Evolutionary conservation across 1,284 basidiomycete species (phyloP).

Genomic region (Tylopilus sp.): DNA sequence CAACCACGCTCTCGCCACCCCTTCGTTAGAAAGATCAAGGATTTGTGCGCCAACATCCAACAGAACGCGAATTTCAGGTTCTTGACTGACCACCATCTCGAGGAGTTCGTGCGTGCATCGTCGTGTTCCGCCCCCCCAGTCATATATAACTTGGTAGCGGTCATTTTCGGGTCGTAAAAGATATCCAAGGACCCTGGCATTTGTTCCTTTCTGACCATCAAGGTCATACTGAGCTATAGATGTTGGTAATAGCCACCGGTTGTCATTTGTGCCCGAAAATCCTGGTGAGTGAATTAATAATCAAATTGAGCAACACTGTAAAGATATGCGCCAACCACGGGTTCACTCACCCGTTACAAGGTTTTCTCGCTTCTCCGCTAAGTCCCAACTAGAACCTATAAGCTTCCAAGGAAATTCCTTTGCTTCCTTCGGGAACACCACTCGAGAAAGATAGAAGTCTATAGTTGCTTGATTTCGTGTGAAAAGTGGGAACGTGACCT

Average conservation of each 20-base stretch:
- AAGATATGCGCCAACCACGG: no score
- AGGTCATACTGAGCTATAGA: constrained; percentile 13
- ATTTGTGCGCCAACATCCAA: constrained; percentile 64
- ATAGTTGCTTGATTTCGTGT: constrained; percentile 50
- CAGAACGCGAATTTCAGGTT: not conserved
- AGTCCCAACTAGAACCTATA: constrained; percentile 61
- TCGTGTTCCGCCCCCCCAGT: not conserved
- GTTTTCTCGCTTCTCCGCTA: constrained; percentile 45
- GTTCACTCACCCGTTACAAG: constrained; percentile 10
- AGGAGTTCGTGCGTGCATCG: not conserved
- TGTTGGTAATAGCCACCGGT: constrained; percentile 12
- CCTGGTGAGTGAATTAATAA: not conserved
- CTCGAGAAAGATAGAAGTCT: constrained; percentile 57
- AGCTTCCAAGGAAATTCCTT: constrained; percentile 59
- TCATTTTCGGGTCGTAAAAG: constrained; percentile 59
- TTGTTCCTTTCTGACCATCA: constrained; percentile 25
- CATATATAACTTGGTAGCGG: constrained; percentile 35
- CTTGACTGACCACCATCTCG: not conserved
- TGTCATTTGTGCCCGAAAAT: constrained; percentile 19
- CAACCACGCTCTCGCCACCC: constrained; percentile 56
- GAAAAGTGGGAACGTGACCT: constrained; percentile 47
- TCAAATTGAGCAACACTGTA: no score
- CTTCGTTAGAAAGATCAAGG: constrained; percentile 56
- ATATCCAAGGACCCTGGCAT: constrained; percentile 54
- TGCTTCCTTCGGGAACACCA: constrained; percentile 33